Conservation (phyloP, 2,329 filamentous ascomycete species). For the Spiromastix sp. region DNA sequence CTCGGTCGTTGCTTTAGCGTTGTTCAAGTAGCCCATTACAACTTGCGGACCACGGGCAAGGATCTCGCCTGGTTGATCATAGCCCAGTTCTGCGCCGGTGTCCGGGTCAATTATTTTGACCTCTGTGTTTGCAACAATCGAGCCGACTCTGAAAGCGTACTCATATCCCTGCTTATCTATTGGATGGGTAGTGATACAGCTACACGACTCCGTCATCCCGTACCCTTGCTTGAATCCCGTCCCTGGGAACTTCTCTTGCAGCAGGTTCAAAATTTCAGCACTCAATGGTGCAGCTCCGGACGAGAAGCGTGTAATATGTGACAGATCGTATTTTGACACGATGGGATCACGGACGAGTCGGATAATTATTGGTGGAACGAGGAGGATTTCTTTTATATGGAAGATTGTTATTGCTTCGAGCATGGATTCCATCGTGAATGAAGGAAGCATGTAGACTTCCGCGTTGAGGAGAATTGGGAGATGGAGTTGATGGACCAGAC, state of each 20-base stretch:
- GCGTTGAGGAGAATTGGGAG: slow-evolving; percentile 53
- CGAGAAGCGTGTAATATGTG: slow-evolving; percentile 45
- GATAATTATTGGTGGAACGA: slow-evolving; percentile 53
- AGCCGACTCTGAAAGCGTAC: slow-evolving; percentile 38
- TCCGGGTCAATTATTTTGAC: slow-evolving; percentile 46
- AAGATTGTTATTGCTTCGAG: slow-evolving; percentile 43
- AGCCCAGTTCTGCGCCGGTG: slow-evolving; percentile 42
- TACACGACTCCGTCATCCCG: slow-evolving; percentile 58
- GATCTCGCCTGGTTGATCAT: slow-evolving; percentile 40
- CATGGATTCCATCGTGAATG: slow-evolving; percentile 53
- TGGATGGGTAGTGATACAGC: slow-evolving; percentile 51
- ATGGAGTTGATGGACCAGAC: slow-evolving; percentile 53
- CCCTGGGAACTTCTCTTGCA: slow-evolving; percentile 47
- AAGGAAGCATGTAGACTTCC: slow-evolving; percentile 53
- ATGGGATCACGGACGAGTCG: slow-evolving; percentile 44
- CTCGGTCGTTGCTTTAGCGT: slow-evolving; percentile 37
- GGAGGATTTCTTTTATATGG: slow-evolving; percentile 44
- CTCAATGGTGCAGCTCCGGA: slow-evolving; percentile 51
- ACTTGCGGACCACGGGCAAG: slow-evolving; percentile 44
- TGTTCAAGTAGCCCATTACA: slow-evolving; percentile 44
- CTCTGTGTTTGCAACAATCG: slow-evolving; percentile 35
- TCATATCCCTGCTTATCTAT: slow-evolving; percentile 39
- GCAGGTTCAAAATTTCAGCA: slow-evolving; percentile 45
- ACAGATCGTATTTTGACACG: slow-evolving; percentile 42
- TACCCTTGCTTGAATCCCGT: slow-evolving; percentile 57